These are phyloP conservation scores for Gyromitra esculenta DNA, from an alignment of 2,329 filamentous ascomycete genomes.

Conservation along the genomic window DNA sequence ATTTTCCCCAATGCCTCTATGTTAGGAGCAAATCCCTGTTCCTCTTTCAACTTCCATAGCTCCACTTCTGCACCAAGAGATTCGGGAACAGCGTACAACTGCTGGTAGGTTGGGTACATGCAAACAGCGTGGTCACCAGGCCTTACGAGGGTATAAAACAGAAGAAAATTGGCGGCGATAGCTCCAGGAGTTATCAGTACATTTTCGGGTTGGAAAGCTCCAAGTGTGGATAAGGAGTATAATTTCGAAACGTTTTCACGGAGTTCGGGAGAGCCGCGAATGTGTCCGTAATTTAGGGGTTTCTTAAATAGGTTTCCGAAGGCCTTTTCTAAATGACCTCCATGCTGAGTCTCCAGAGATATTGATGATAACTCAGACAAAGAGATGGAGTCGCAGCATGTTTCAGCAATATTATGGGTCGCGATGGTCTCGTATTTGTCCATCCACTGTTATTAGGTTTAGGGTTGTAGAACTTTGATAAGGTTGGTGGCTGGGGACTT, in stretches of 20 bases:
- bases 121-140: constrained; percentile 85
- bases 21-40: constrained; percentile 74
- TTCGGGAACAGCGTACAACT: constrained; percentile 78
- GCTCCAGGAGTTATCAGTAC: constrained; percentile 82
- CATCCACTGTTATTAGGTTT: constrained; percentile 67
- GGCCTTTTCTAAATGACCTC: neutral
- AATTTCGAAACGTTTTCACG: constrained; percentile 72
- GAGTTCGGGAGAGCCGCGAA: constrained; percentile 73
- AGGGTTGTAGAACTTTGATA: neutral
- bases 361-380: constrained; percentile 72
- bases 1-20: constrained; percentile 72
- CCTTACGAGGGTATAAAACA: constrained; percentile 76
- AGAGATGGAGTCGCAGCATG: constrained; percentile 78
- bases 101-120: constrained; percentile 87
- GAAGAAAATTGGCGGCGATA: constrained; percentile 84
- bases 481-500: constrained; percentile 58
- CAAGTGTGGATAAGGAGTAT: constrained; percentile 67
- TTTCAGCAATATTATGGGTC: constrained; percentile 78
- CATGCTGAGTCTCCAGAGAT: constrained; percentile 58
- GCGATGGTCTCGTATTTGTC: constrained; percentile 68
- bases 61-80: constrained; percentile 80
- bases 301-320: constrained; percentile 66
- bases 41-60: constrained; percentile 75
- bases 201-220: constrained; percentile 67
- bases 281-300: constrained; percentile 77